Base-by-base conservation (phyloP, 129 eudicot genomes). In the Chrysanthemum lavandulifolium region DNA sequence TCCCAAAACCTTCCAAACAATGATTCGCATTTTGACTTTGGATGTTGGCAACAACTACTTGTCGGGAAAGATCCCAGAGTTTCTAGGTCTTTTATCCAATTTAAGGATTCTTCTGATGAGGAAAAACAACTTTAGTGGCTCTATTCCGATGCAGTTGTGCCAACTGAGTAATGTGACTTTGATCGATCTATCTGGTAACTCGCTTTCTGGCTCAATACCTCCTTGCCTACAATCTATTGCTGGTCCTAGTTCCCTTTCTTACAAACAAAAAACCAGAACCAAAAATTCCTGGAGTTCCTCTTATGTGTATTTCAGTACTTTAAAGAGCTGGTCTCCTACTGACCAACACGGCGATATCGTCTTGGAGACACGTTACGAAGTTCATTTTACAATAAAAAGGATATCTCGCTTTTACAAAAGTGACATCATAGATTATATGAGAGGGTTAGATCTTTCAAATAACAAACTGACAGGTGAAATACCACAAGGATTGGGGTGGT, bases 361-460 rank as follows among this genome's bases (percentile, higher is more conserved):
- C 36, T 31, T 31, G 36, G 36, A 31, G 36, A 31, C 36, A 31
- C 5, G 10, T 31, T 61, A 31, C 13, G 67, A 76, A 33, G 73
- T 52, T 15, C 48, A 13, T 13, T 74, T 61, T 45, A 61, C 68
- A 14, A 68, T 73, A 31, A 52, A 81, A 81, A 57, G 56, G 64
- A 51, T 45, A 16, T 48, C 48, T 29, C 61, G 16, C 13, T 13
- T 18, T 18, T 80, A 81, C 70, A 76, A 48, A 70, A 69, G 84
- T 14, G 25, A 7, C 10, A 29, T 71, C 33, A 62, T 81, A 31
- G 43, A 81, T 57, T 19, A 25, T 27, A 57, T 76, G 71, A 9
- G 68, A 1, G 78, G 84, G 4, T 33, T 81, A 49, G 81, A 81
- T 76, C 60, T 81, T 56, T 81, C 84, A 0, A 33, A 36, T 50